Base-by-base conservation (phyloP, 768 basidiomycete species). In the Vararia minispora region DNA sequence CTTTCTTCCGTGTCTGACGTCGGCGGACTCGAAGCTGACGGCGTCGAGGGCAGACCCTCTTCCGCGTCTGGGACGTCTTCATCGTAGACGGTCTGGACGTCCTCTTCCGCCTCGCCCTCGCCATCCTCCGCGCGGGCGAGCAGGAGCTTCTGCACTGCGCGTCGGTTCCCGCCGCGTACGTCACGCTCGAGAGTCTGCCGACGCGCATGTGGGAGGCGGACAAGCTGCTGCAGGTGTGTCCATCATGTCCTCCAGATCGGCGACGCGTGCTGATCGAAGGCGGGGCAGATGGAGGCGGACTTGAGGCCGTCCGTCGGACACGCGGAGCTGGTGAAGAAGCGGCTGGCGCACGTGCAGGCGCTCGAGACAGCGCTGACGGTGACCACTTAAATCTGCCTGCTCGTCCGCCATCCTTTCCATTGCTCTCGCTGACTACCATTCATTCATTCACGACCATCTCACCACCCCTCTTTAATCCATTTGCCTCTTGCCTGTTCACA, bases 21-120 rank as follows among this genome's bases (percentile, higher is more conserved):
- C n/a, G n/a, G n/a, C n/a, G n/a, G n/a, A n/a, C n/a, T n/a, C n/a
- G n/a, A n/a, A n/a, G n/a, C n/a, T n/a, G n/a, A 38, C 10, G 27
- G 12, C 32, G 11, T 30, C 13, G 4, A 37, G 2, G 27, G 10
- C 47, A 91, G 88, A 98, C 92, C 0, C 64, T 98, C 28, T 92
- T 97, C 61, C 69, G 94, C 35, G 79, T 97, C 5, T 98, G 95
- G 92, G 94, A 99, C 51, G 69, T 95, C 14, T 87, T 97, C 59
- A 75, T 97, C 40, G 78, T 92, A 2, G 90, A 95, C 52, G 94
- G 94, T 2, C 66, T 90, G 18, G 89, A 92, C 48, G 84, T 90
- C 5, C 68, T 94, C 13, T 91, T 91, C 61, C 79, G 92, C n/a
- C 59, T 92, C 32, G 89, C 91, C 0, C 66, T 98, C 28, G 82